These are phyloP conservation scores for Saccharum hybrid DNA, from an alignment of 202 grass and related monocot genomes.

Conservation along the genomic window DNA sequence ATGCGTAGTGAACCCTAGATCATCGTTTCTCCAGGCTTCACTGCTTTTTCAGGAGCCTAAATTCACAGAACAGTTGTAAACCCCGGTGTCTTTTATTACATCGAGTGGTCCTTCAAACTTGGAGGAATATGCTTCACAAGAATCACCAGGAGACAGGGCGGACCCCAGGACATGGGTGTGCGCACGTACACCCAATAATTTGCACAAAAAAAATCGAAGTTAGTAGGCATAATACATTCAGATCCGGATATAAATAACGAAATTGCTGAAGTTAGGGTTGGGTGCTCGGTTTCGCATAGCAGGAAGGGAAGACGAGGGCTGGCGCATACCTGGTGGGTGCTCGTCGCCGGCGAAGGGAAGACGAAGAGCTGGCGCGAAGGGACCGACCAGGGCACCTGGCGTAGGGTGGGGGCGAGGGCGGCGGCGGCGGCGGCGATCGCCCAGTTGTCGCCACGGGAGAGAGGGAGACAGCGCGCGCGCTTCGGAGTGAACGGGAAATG, in stretches of 20 bases:
- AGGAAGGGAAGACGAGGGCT: neutral
- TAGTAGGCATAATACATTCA: neutral
- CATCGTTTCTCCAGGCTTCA: neutral
- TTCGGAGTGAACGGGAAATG: neutral
- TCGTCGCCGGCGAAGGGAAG: neutral
- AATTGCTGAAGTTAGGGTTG: neutral
- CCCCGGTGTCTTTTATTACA: neutral
- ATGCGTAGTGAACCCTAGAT: conserved; percentile 35
- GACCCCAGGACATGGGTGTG: neutral
- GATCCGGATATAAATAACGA: neutral
- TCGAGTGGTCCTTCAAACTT: neutral
- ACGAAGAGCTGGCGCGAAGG: neutral
- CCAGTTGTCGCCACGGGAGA: neutral
- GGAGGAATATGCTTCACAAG: neutral
- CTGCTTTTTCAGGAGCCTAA: neutral
- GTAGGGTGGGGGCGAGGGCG: neutral
- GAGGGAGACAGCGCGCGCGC: neutral
- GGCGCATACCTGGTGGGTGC: neutral
- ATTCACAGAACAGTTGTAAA: neutral
- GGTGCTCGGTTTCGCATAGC: neutral
- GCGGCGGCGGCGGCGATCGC: too few relatives aligned
- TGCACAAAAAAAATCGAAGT: neutral
- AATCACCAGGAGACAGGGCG: neutral
- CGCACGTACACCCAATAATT: neutral
- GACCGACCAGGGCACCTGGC: neutral